Evolutionary conservation across 306 rosid genomes (phyloP).

Genomic region (Rubus idaeus): DNA sequence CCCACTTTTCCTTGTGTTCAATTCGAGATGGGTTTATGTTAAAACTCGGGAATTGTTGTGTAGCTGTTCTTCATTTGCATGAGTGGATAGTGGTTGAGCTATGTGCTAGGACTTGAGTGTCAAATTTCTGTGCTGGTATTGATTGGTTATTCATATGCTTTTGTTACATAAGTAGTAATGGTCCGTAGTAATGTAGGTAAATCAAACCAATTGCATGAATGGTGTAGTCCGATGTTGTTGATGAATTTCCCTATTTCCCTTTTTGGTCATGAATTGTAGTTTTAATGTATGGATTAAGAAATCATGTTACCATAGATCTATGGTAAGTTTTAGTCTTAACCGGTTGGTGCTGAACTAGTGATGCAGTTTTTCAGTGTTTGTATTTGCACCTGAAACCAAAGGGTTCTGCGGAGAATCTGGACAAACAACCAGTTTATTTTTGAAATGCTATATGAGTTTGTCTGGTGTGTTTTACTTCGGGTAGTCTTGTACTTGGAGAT

Average conservation of each 20-base stretch:
- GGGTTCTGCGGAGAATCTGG: neutral
- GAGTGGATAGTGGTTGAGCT: constrained; percentile 7
- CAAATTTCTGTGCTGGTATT: constrained; percentile 10
- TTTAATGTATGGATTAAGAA: neutral
- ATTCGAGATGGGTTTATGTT: constrained; percentile 34
- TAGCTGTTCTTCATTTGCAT: neutral
- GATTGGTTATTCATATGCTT: constrained; percentile 12
- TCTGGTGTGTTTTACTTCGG: neutral
- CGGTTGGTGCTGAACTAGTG: neutral
- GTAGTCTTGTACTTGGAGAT: constrained; percentile 4
- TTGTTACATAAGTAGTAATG: constrained; percentile 8
- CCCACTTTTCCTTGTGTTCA: constrained; percentile 29
- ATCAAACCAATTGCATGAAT: constrained; percentile 13
- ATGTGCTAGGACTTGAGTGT: constrained; percentile 27
- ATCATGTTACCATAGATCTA: constrained; percentile 3
- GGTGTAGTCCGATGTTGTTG: constrained; percentile 13
- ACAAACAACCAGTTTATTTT: neutral
- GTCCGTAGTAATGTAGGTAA: constrained; percentile 17
- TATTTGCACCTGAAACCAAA: neutral
- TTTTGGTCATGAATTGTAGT: constrained; percentile 1
- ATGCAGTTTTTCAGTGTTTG: neutral
- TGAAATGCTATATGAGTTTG: neutral
- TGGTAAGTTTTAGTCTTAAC: neutral
- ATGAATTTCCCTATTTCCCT: neutral
- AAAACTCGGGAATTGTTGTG: constrained; percentile 9